Percentiles rank a stretch among this genome's conserved stretches.
Conservation (phyloP, 306 rosid genomes). For the Dryas alaskensis region DNA sequence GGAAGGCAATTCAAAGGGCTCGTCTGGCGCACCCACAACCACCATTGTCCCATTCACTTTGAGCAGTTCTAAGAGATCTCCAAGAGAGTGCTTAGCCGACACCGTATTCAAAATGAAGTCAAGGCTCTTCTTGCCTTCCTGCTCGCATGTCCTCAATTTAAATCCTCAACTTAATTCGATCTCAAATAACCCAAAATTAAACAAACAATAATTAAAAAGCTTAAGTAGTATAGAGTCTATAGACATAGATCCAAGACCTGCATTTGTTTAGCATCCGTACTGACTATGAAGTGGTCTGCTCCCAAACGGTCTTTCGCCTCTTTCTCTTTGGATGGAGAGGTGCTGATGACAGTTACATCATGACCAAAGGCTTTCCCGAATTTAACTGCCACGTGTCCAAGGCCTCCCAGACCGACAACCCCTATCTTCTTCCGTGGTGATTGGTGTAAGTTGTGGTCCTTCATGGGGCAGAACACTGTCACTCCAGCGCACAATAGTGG, state of each 20-base stretch:
- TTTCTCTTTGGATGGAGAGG: conserved; percentile 56
- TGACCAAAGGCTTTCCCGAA: conserved; percentile 75
- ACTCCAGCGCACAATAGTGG: conserved; percentile 74
- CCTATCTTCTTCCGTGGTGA: conserved; percentile 49
- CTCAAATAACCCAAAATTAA: too few relatives aligned
- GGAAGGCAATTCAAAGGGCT: conserved; percentile 55
- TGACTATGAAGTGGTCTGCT: conserved; percentile 59
- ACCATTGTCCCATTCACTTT: conserved; percentile 59
- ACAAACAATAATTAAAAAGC: too few relatives aligned
- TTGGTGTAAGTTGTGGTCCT: conserved; percentile 44
- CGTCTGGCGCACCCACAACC: conserved; percentile 65
- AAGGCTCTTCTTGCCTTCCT: conserved; percentile 34
- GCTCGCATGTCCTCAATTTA: background rate
- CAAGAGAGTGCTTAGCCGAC: conserved; percentile 49
- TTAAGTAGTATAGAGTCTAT: too few relatives aligned
- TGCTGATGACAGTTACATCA: conserved; percentile 75
- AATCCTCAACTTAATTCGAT: too few relatives aligned
- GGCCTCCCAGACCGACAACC: conserved; percentile 71
- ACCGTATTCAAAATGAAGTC: conserved; percentile 70
- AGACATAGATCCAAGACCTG: conserved; percentile 27
- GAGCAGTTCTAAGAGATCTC: conserved; percentile 56
- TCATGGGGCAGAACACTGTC: conserved; percentile 64
- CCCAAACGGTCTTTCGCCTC: conserved; percentile 63
- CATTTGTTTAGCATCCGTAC: conserved; percentile 51
- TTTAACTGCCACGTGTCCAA: conserved; percentile 73